phyloP scores from a whole-genome alignment of 2,329 filamentous ascomycete species.

The Trichoderma lentiforme region DNA sequence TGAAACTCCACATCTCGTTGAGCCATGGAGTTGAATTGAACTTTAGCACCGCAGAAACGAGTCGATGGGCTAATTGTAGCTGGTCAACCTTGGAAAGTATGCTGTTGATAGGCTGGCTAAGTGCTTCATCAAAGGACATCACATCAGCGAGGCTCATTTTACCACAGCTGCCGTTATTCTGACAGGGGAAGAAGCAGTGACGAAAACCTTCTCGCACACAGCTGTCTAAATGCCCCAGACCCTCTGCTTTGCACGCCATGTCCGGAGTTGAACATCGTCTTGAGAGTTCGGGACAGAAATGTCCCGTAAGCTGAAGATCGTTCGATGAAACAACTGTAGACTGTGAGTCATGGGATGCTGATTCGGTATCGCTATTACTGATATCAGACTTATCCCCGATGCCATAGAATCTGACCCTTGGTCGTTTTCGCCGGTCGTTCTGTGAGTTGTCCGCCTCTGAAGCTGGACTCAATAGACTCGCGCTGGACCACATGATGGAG shows the following conservation, averaged over 20 bases:
- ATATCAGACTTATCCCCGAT: not conserved
- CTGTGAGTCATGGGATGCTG: not conserved
- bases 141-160: not conserved
- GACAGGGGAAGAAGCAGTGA: not conserved
- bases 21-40: constrained; percentile 1
- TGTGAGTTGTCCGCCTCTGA: not conserved
- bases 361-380: not conserved
- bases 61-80: not conserved
- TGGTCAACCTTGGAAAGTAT: not conserved
- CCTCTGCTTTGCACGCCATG: not conserved
- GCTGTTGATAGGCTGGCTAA: not conserved
- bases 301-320: not conserved
- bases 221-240: not conserved
- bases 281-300: not conserved
- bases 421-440: not conserved
- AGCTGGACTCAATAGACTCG: not conserved
- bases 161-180: not conserved
- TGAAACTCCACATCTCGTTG: not conserved
- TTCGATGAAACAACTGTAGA: not conserved
- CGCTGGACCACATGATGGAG: not conserved
- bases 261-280: not conserved
- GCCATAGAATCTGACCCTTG: not conserved
- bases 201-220: not conserved
- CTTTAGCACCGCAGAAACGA: not conserved
- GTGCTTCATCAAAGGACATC: too few relatives aligned